Evolutionary conservation across 1,284 basidiomycete species (phyloP), one percentile per base, ranked within the genome.

Genomic region (Tilletia walkeri): DNA sequence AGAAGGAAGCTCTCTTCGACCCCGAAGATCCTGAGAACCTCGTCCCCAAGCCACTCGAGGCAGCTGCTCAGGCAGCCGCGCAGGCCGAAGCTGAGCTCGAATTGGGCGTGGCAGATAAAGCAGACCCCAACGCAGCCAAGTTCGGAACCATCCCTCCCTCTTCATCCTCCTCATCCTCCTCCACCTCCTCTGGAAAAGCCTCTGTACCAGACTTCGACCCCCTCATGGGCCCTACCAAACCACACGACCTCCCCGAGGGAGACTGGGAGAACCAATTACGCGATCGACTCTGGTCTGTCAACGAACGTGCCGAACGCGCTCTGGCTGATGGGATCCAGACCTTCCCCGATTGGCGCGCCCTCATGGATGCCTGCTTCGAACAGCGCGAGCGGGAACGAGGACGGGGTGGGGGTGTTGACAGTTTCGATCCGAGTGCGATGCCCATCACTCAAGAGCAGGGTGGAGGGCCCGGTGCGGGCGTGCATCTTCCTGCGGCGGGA

Each of bases 331-430:
- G 80, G 36, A 74, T 79, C 1, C 69, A 56, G 67, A 78, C 75
- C 69, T 80, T 75, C 68, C 82, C 82, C 2, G 80, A 83, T 74
- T 83, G 82, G 82, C 76, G 80, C 56, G 79, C 74, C 24, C 72
- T 83, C 36, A 83, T 83, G 81, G 81, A 83, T 69, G 71, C 66
- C 45, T 83, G 82, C 78, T 81, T 76, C 69, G 73, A 78, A 70
- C 77, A 81, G 73, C 75, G 79, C 47, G 73, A 79, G 30, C 73
- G 75, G 56, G 80, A 82, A 70, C 74, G 78, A 12, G 82, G 79
- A 59, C 70, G 76, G 69, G 78, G 77, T 30, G 77, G 77, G 65
- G 80, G 76, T 34, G 76, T 78, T n/a, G 79, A 78, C 45, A n/a
- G 20, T 10, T 63, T 67, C 53, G 70, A 72, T 30, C 65, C 70